A percentile compares a stretch with the other conserved stretches of the same genome.
Evolutionary conservation across 164 flowering plant species (phyloP).

Genomic region (Aristolochia contorta): DNA sequence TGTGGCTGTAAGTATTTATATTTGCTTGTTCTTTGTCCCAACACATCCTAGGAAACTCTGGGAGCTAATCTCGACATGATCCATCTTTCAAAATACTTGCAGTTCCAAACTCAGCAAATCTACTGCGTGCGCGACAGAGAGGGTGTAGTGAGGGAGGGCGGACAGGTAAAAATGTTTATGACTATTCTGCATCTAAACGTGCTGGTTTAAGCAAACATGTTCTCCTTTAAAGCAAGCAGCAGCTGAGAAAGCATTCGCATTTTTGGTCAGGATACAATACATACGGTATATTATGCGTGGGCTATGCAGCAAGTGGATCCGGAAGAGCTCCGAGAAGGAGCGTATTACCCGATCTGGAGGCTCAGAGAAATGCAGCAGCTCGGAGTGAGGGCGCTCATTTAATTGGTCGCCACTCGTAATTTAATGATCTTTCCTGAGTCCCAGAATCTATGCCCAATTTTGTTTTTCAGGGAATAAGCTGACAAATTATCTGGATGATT

Average conservation of each 20-base stretch:
- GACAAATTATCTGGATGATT: too few relatives aligned
- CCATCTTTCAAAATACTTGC: constrained; percentile 9
- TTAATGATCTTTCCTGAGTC: neutral
- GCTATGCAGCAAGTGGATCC: constrained; percentile 81
- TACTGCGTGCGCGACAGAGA: constrained; percentile 68
- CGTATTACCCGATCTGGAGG: constrained; percentile 74
- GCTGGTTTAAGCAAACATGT: too few relatives aligned
- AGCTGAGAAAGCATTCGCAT: too few relatives aligned
- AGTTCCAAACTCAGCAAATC: constrained; percentile 95
- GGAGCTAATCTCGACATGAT: neutral
- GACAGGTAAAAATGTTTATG: constrained; percentile 39
- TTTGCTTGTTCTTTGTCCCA: neutral
- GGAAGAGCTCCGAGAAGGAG: constrained; percentile 68
- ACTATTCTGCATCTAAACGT: neutral
- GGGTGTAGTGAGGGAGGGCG: constrained; percentile 77
- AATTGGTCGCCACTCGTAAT: constrained; percentile 1
- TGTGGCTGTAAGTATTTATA: constrained; percentile 44
- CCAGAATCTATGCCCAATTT: neutral
- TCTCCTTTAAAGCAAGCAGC: too few relatives aligned
- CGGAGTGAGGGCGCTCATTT: constrained; percentile 77
- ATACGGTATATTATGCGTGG: constrained; percentile 78
- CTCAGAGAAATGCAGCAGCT: constrained; percentile 78
- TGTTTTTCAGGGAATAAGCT: neutral
- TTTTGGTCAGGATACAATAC: constrained; percentile 69
- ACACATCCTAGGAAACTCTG: neutral